phyloP scores from a whole-genome alignment of 2,329 filamentous ascomycete genomes.

The Stachybotrys chlorohalonatus region DNA sequence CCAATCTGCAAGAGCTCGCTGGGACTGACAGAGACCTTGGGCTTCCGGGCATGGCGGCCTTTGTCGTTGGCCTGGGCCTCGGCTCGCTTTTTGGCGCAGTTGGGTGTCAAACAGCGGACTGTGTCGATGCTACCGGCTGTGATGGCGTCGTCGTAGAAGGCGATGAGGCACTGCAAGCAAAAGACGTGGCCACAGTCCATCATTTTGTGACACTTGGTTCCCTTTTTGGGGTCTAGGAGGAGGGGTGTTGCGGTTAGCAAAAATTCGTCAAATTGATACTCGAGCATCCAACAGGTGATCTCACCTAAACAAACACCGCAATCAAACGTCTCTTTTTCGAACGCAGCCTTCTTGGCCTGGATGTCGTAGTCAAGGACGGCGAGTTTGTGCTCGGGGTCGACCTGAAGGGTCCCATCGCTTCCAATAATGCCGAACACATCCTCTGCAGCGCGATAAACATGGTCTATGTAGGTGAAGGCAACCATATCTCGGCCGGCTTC shows the following conservation, averaged over 20 bases:
- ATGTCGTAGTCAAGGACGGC: constrained; percentile 71
- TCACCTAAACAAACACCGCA: constrained; percentile 73
- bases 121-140: constrained; percentile 70
- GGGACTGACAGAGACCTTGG: constrained; percentile 63
- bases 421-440: constrained; percentile 50
- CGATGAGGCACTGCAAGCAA: constrained; percentile 75
- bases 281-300: constrained; percentile 7
- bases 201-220: constrained; percentile 70
- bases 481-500: constrained; percentile 50
- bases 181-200: constrained; percentile 84
- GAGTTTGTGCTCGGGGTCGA: constrained; percentile 53
- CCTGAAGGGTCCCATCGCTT: constrained; percentile 36
- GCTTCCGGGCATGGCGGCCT: constrained; percentile 35
- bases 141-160: constrained; percentile 86
- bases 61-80: constrained; percentile 16
- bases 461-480: constrained; percentile 55
- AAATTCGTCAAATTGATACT: background rate
- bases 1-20: constrained; percentile 77
- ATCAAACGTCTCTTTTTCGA: constrained; percentile 77
- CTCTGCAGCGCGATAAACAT: constrained; percentile 49
- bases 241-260: background rate
- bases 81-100: constrained; percentile 60
- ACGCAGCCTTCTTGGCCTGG: constrained; percentile 62
- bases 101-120: constrained; percentile 72
- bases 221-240: constrained; percentile 73